phyloP scores from a whole-genome alignment of 768 basidiomycete genomes.

The Mrakia frigida region DNA sequence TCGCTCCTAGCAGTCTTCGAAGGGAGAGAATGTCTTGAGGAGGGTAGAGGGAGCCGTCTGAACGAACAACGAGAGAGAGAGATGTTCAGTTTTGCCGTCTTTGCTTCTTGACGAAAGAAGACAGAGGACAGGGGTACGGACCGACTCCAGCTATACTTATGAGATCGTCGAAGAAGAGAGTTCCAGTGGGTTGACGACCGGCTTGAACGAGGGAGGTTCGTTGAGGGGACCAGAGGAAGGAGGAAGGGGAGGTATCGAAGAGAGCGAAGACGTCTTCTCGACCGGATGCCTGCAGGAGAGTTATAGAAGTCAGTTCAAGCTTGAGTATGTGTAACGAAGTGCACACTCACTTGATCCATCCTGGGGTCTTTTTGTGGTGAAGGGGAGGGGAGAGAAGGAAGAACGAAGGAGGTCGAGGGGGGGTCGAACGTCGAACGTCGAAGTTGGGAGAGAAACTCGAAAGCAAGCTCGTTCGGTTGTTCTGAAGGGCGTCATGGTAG shows the following conservation, averaged over 20 bases:
- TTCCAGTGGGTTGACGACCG: slow-evolving; percentile 3
- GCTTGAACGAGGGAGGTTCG: not conserved
- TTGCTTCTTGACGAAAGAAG: no score
- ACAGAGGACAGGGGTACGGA: not conserved
- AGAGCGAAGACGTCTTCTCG: not conserved
- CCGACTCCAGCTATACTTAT: slow-evolving; percentile 25
- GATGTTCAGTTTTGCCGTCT: not conserved
- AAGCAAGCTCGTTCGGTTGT: no score
- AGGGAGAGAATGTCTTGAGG: slow-evolving; percentile 57
- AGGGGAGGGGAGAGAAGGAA: no score
- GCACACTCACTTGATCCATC: no score
- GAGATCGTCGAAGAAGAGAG: slow-evolving; percentile 29
- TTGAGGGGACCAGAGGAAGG: slow-evolving; percentile 18
- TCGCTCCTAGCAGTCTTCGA: slow-evolving; percentile 57
- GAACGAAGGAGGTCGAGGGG: no score
- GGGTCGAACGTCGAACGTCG: no score
- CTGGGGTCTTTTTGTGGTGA: no score
- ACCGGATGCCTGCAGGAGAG: no score
- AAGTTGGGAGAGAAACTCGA: no score
- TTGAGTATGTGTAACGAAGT: no score
- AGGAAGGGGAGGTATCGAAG: slow-evolving; percentile 23
- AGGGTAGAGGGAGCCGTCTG: slow-evolving; percentile 51
- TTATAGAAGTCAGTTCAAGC: no score
- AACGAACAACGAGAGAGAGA: not conserved
- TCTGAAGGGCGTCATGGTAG: no score